Evolutionary conservation across 495 filamentous ascomycete species (phyloP).

Genomic region (Penicillium ochrochloron): DNA sequence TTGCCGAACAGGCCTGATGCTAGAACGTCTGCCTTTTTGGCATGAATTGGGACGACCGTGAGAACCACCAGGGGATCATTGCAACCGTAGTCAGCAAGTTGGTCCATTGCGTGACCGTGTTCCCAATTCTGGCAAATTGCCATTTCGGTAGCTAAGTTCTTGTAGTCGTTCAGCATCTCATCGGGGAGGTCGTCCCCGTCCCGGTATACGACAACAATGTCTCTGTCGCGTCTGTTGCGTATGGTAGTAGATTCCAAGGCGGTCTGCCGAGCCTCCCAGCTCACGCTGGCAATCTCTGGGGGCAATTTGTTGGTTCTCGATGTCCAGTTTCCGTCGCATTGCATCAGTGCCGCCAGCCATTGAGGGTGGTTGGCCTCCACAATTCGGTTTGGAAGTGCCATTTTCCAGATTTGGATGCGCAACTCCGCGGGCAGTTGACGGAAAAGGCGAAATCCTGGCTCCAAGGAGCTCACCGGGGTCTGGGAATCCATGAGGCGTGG

Average conservation of each 20-base stretch:
- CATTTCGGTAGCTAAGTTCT: not conserved
- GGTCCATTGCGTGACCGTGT: not conserved
- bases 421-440: not conserved
- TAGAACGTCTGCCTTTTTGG: not conserved
- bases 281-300: not conserved
- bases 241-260: no score
- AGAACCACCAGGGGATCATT: constrained; percentile 1
- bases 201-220: no score
- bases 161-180: not conserved
- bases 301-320: not conserved
- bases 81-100: not conserved
- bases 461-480: not conserved
- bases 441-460: not conserved
- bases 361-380: constrained; percentile 5
- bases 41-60: constrained; percentile 6
- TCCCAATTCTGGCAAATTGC: not conserved
- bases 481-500: no score
- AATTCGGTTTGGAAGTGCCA: not conserved
- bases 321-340: not conserved
- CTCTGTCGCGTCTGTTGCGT: no score
- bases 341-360: not conserved
- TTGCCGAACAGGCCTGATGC: constrained; percentile 9
- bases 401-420: not conserved
- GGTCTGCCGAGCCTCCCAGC: not conserved
- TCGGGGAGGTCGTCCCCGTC: not conserved